Conservation (phyloP, 129 eudicot species). For the Scalesia atractyloides region DNA sequence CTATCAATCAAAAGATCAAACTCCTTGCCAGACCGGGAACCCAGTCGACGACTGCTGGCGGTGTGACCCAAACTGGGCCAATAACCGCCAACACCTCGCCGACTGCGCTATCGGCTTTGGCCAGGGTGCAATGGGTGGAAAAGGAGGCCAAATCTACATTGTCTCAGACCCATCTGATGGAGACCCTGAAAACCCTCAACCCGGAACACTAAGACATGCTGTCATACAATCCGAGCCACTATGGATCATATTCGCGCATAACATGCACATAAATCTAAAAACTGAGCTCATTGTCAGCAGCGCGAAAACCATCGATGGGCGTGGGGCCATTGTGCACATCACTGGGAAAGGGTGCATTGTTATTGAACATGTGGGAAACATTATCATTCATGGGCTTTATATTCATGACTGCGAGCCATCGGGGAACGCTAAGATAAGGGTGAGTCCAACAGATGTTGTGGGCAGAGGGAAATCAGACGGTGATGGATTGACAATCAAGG, state of each 20-base stretch:
- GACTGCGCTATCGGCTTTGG: conserved; percentile 97
- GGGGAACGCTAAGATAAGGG: conserved; percentile 68
- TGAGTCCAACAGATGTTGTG: conserved; percentile 88
- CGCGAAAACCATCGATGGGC: conserved; percentile 87
- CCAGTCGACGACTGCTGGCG: conserved; percentile 97
- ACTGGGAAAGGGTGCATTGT: conserved; percentile 91
- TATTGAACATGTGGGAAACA: conserved; percentile 65
- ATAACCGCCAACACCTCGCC: conserved; percentile 76
- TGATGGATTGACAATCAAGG: conserved; percentile 76
- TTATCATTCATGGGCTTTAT: conserved; percentile 78
- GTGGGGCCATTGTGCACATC: conserved; percentile 75
- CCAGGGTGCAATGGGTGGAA: conserved; percentile 77
- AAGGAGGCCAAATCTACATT: conserved; percentile 74
- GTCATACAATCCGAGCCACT: conserved; percentile 82
- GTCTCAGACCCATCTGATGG: conserved; percentile 77
- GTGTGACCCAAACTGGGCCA: conserved; percentile 85
- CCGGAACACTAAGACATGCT: conserved; percentile 85
- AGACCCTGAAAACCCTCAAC: conserved; percentile 70
- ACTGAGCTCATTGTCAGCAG: conserved; percentile 75
- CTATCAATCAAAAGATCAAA: conserved; percentile 27
- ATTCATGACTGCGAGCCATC: conserved; percentile 72
- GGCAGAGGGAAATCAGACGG: conserved; percentile 79
- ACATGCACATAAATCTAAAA: conserved; percentile 75
- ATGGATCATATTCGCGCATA: conserved; percentile 69
- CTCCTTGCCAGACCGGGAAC: conserved; percentile 74